Evolutionary conservation across 257 asterid species (phyloP).

Genomic region (Fraxinus pennsylvanica): DNA sequence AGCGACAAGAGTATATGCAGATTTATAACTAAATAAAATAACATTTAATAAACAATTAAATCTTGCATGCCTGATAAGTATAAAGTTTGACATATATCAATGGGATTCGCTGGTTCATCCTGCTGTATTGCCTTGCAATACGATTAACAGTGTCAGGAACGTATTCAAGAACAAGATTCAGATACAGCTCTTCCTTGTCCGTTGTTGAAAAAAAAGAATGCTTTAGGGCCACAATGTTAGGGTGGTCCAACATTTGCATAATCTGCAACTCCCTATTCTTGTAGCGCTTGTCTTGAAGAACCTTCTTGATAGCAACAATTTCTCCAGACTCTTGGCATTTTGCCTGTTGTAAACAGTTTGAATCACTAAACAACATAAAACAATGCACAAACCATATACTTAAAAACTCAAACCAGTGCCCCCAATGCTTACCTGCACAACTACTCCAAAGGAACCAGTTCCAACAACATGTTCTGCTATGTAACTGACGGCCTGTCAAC

Average conservation of each 20-base stretch:
- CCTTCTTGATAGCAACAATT: constrained; percentile 94
- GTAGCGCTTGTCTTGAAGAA: constrained; percentile 97
- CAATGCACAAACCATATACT: constrained; percentile 13
- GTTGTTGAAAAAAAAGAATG: constrained; percentile 88
- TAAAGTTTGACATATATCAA: constrained; percentile 88
- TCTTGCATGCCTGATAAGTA: constrained; percentile 67
- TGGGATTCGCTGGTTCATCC: constrained; percentile 91
- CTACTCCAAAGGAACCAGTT: constrained; percentile 97
- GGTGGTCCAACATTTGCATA: constrained; percentile 98
- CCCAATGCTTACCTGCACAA: constrained; percentile 65
- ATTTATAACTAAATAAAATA: no score
- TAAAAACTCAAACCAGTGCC: constrained; percentile 16
- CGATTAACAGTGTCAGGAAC: constrained; percentile 97
- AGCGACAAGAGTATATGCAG: background rate
- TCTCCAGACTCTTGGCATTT: constrained; percentile 95
- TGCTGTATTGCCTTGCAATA: constrained; percentile 83
- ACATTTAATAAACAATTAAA: background rate
- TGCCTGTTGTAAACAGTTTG: constrained; percentile 56
- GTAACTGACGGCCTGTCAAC: constrained; percentile 76
- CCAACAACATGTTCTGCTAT: constrained; percentile 98
- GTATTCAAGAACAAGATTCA: constrained; percentile 88
- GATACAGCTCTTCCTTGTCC: constrained; percentile 90
- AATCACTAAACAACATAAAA: constrained; percentile 20
- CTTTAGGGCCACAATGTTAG: constrained; percentile 83
- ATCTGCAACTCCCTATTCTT: constrained; percentile 96